phyloP scores from a whole-genome alignment of 2,329 filamentous ascomycete species.

The Aspergillus flavus region DNA sequence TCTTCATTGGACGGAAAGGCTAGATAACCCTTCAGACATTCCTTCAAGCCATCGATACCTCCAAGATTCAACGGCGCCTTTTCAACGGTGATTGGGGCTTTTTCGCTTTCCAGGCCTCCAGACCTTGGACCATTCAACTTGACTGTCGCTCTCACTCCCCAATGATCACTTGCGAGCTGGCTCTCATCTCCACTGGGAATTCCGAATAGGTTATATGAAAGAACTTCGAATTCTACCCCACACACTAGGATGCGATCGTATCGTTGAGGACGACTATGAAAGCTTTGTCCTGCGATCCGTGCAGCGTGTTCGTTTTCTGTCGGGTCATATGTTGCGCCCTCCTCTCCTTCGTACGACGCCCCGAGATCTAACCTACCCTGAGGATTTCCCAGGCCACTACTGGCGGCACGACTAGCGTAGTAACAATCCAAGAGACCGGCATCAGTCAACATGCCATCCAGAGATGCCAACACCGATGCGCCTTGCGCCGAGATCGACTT shows the following conservation, averaged over 20 bases:
- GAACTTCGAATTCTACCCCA: neutral
- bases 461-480: slow-evolving; percentile 2
- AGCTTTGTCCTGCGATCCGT: slow-evolving; percentile 8
- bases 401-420: neutral
- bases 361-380: neutral
- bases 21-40: neutral
- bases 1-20: slow-evolving; percentile 1
- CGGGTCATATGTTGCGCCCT: slow-evolving; percentile 11
- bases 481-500: slow-evolving; percentile 6
- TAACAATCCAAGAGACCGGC: slow-evolving; percentile 7
- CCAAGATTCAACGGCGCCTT: neutral
- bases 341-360: slow-evolving; percentile 9
- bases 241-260: slow-evolving; percentile 9
- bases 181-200: neutral
- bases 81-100: neutral
- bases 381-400: neutral
- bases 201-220: slow-evolving; percentile 6
- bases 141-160: slow-evolving; percentile 6
- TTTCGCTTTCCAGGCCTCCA: neutral
- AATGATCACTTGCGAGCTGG: slow-evolving; percentile 9
- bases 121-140: neutral
- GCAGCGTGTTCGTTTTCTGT: slow-evolving; percentile 9
- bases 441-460: slow-evolving; percentile 4
- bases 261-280: slow-evolving; percentile 9
- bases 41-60: neutral